Percentiles rank a stretch among this genome's conserved stretches.
Conservation (phyloP, 1,284 basidiomycete species). For the Abortiporus biennis region DNA sequence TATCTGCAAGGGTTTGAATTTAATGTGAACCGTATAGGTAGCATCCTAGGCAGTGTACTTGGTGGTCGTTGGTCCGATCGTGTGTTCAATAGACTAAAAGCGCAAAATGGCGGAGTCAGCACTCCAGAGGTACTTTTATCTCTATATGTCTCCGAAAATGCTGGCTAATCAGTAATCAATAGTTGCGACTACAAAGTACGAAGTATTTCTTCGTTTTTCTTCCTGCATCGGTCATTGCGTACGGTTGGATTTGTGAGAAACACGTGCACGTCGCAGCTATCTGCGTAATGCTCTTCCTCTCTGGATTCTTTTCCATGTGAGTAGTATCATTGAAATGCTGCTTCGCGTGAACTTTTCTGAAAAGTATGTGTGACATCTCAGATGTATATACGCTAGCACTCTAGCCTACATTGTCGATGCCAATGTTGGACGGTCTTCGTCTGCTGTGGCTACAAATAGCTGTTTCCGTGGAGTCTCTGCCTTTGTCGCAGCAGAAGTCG, state of each 20-base stretch:
- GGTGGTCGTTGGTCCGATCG: conserved; percentile 79
- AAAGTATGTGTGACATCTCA: conserved; percentile 4
- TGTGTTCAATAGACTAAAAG: conserved; percentile 49
- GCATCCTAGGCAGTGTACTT: conserved; percentile 60
- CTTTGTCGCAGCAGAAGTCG: conserved; percentile 65
- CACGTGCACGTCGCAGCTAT: conserved; percentile 59
- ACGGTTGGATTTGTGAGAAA: conserved; percentile 72
- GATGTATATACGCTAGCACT: conserved; percentile 39
- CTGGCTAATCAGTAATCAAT: too few species aligned
- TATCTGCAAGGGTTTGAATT: background rate
- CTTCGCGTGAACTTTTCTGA: background rate
- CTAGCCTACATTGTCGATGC: conserved; percentile 76
- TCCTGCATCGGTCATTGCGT: conserved; percentile 57
- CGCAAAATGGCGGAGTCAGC: conserved; percentile 52
- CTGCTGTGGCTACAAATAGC: conserved; percentile 70
- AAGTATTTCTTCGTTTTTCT: conserved; percentile 47
- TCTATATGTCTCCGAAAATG: background rate
- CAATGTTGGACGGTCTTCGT: conserved; percentile 67
- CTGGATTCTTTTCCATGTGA: conserved; percentile 72
- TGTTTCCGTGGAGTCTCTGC: conserved; percentile 64
- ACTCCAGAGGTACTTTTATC: conserved; percentile 54
- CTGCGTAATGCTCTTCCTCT: conserved; percentile 56
- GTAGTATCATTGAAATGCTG: conserved; percentile 14
- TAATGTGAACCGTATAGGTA: conserved; percentile 32
- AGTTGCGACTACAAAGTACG: conserved; percentile 76